A percentile compares a stretch with the other conserved stretches of the same genome.
These are phyloP conservation scores for Dictyostelium capitatum DNA, from an alignment of 78 protist genomes.

Conservation along the genomic window DNA sequence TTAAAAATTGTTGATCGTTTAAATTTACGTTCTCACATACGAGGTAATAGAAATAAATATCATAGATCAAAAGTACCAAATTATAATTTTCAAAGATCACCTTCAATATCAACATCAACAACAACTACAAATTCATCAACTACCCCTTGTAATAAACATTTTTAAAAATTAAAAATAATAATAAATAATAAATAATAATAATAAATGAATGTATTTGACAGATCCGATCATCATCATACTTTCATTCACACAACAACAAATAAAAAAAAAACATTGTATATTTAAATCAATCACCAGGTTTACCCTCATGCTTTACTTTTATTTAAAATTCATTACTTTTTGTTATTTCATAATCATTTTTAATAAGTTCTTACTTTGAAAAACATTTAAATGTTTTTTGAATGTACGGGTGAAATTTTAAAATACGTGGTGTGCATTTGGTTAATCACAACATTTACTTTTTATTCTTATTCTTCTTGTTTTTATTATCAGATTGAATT, in stretches of 20 bases:
- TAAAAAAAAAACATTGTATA: not conserved
- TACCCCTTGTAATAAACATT: not conserved
- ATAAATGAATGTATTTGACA: too few relatives aligned
- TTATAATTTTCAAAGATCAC: not conserved
- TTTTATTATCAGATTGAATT: not conserved
- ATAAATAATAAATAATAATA: not conserved
- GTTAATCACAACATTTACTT: not conserved
- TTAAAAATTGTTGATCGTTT: slow-evolving; percentile 30
- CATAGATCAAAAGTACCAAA: slow-evolving; percentile 27
- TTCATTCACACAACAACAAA: not conserved
- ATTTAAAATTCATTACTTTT: too few relatives aligned
- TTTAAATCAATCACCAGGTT: too few relatives aligned
- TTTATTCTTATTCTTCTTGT: not conserved
- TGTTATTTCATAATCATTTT: too few relatives aligned
- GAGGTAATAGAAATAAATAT: slow-evolving; percentile 28
- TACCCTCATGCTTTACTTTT: too few relatives aligned
- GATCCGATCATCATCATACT: not conserved
- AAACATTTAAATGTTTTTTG: too few relatives aligned
- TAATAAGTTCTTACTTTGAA: too few relatives aligned
- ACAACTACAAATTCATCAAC: too few relatives aligned
- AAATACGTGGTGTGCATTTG: too few relatives aligned
- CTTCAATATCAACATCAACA: not conserved
- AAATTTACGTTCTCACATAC: slow-evolving; percentile 18
- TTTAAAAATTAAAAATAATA: too few relatives aligned
- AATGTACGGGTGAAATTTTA: too few relatives aligned